Evolutionary conservation across 2,329 filamentous ascomycete genomes (phyloP).

Genomic region (Emergomyces pasteurianus): DNA sequence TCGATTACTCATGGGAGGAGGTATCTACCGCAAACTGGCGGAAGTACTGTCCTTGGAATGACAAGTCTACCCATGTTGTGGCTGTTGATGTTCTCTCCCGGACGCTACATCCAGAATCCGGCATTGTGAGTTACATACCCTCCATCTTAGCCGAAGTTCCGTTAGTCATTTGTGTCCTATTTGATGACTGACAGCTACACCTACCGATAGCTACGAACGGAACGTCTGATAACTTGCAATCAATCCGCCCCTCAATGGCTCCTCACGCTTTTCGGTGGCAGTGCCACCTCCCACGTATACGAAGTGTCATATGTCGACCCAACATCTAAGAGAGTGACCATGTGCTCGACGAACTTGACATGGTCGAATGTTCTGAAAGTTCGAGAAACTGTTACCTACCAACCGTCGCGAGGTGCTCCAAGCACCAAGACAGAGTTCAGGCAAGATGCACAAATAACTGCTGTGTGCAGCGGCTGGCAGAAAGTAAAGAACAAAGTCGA

Average conservation of each 20-base stretch:
- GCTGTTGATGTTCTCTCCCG: constrained; percentile 88
- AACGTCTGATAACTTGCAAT: constrained; percentile 47
- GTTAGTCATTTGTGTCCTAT: background rate
- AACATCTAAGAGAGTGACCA: constrained; percentile 70
- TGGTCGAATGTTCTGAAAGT: constrained; percentile 83
- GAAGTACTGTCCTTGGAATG: constrained; percentile 98
- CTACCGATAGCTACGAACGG: constrained; percentile 50
- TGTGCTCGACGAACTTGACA: constrained; percentile 92
- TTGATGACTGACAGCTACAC: background rate
- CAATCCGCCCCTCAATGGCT: constrained; percentile 45
- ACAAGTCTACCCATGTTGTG: constrained; percentile 92
- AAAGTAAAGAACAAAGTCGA: constrained; percentile 94
- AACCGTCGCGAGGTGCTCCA: constrained; percentile 43
- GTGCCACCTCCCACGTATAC: constrained; percentile 77
- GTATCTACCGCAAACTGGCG: constrained; percentile 96
- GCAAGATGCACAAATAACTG: constrained; percentile 86
- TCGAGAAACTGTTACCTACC: constrained; percentile 84
- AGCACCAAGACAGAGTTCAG: constrained; percentile 61
- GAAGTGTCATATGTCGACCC: constrained; percentile 95
- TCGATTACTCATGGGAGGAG: constrained; percentile 97
- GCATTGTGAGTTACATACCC: constrained; percentile 45
- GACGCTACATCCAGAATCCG: constrained; percentile 48
- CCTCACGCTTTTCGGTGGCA: constrained; percentile 62
- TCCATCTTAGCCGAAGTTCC: background rate
- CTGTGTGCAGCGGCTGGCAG: constrained; percentile 92